Percentiles rank a stretch among this genome's conserved stretches.
Conservation (phyloP, 805 yeast genomes). For the Pichia cephalocereana region DNA sequence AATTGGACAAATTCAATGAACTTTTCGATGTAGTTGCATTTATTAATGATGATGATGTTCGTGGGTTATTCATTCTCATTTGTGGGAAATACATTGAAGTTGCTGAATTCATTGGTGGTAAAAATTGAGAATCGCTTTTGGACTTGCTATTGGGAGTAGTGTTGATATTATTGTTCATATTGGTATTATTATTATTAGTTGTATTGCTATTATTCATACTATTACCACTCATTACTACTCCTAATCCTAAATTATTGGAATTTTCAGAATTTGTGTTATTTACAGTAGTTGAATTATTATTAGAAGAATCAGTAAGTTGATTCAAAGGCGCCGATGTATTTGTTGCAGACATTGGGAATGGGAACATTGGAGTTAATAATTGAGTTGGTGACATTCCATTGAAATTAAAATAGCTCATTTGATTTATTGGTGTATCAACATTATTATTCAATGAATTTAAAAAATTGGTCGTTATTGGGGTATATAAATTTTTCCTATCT, state of each 20-base stretch:
- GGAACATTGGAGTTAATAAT: conserved; percentile 5
- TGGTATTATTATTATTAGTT: too few relatives aligned
- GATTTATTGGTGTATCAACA: conserved; percentile 5
- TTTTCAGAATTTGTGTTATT: too few relatives aligned
- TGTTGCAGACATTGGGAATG: conserved; percentile 5
- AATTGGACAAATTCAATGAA: background rate
- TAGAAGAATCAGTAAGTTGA: background rate
- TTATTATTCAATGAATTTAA: background rate
- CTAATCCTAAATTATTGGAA: background rate
- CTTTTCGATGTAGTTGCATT: background rate
- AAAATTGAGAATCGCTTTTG: conserved; percentile 7
- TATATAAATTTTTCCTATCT: conserved; percentile 3
- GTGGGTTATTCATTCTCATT: background rate
- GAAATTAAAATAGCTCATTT: conserved; percentile 22
- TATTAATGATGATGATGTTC: background rate
- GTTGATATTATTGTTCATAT: too few relatives aligned
- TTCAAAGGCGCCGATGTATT: background rate
- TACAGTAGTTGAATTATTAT: conserved; percentile 1
- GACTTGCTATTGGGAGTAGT: too few relatives aligned
- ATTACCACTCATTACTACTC: background rate
- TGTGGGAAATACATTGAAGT: conserved; percentile 9
- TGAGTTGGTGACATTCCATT: conserved; percentile 28
- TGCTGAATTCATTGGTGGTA: conserved; percentile 13
- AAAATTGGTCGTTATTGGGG: conserved; percentile 1
- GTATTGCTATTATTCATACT: too few relatives aligned